Conservation (phyloP, 192 early-diverging fungal genomes). For the Coemansia sp. region DNA sequence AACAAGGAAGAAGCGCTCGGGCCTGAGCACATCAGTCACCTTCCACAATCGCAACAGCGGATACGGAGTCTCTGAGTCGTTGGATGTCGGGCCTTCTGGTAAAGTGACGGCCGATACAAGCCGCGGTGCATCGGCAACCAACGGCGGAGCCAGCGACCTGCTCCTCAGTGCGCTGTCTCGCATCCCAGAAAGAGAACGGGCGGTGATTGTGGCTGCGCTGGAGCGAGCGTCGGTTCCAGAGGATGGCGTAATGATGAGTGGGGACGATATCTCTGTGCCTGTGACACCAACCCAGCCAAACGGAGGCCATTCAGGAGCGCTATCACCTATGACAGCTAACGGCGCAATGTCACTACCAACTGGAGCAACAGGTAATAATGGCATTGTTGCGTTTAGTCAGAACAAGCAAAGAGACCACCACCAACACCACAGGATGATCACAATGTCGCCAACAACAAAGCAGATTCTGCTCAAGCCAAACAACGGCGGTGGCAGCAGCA, state of each 20-base stretch:
- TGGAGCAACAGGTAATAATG: no score
- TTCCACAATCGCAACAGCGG: constrained; percentile 17
- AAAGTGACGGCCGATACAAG: constrained; percentile 15
- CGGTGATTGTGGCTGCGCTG: constrained; percentile 40
- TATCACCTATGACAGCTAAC: constrained; percentile 4
- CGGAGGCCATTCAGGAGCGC: neutral
- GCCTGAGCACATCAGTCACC: constrained; percentile 3
- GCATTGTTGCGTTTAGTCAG: neutral
- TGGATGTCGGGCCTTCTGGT: constrained; percentile 15
- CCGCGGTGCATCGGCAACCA: constrained; percentile 8
- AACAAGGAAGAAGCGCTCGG: constrained; percentile 32
- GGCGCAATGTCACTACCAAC: constrained; percentile 2
- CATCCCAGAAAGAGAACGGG: constrained; percentile 42
- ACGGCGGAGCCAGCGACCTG: constrained; percentile 31
- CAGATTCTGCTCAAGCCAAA: constrained; percentile 3
- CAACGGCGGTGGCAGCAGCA: neutral
- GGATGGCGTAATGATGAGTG: constrained; percentile 8
- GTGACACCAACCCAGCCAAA: constrained; percentile 7
- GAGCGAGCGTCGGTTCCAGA: constrained; percentile 17
- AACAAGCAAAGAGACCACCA: constrained; percentile 6
- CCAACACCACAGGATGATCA: constrained; percentile 10
- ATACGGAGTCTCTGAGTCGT: constrained; percentile 19
- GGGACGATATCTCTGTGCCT: constrained; percentile 14
- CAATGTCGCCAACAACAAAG: constrained; percentile 11
- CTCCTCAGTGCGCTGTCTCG: constrained; percentile 35